Percentiles rank a stretch among this genome's conserved stretches.
Evolutionary conservation across 108 stramenopile genomes (phyloP).

Genomic region (Cyclotella cryptica): DNA sequence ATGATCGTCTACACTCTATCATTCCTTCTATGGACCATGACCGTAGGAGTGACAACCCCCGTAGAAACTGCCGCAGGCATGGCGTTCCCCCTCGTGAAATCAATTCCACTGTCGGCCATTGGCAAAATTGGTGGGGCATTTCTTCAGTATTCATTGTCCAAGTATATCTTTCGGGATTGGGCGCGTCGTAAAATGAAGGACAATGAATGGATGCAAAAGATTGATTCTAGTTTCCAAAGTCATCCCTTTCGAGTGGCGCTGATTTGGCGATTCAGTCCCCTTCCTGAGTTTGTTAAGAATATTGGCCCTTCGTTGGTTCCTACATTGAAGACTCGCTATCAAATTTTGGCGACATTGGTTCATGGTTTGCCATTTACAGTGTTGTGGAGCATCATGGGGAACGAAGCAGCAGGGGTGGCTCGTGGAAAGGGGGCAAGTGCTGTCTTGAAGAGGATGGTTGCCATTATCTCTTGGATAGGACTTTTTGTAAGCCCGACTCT

Average conservation of each 20-base stretch:
- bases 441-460: constrained; percentile 39
- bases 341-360: constrained; percentile 46
- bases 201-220: constrained; percentile 62
- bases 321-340: constrained; percentile 44
- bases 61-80: constrained; percentile 66
- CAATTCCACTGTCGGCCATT: constrained; percentile 22
- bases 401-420: constrained; percentile 66
- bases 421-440: constrained; percentile 46
- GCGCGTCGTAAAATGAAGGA: constrained; percentile 53
- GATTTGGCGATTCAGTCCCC: constrained; percentile 65
- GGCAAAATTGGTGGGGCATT: constrained; percentile 74
- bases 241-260: constrained; percentile 61
- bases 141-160: constrained; percentile 65
- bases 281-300: constrained; percentile 90
- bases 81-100: constrained; percentile 59
- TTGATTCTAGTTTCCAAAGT: constrained; percentile 51
- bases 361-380: constrained; percentile 79
- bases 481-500: constrained; percentile 43
- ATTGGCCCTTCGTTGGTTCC: constrained; percentile 60
- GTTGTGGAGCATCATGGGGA: constrained; percentile 78
- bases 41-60: constrained; percentile 67
- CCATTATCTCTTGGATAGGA: constrained; percentile 32
- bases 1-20: constrained; percentile 45
- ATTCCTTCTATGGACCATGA: constrained; percentile 60
- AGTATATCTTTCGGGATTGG: constrained; percentile 49